These are phyloP conservation scores for Podaxis pistillaris DNA, from an alignment of 768 basidiomycete genomes.

Conservation along the genomic window DNA sequence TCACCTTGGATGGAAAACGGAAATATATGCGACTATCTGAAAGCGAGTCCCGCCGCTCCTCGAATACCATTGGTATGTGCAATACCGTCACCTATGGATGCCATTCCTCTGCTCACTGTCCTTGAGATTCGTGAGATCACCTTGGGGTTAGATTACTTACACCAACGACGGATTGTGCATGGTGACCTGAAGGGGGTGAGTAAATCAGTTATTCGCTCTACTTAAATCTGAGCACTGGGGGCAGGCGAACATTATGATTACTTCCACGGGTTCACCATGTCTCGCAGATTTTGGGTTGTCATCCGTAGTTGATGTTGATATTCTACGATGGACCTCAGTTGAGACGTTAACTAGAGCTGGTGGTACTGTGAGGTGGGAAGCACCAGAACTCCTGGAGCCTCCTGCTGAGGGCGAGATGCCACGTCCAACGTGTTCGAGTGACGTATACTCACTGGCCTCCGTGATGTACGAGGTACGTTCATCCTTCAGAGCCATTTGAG, in stretches of 20 bases:
- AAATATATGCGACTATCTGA: conserved; percentile 11
- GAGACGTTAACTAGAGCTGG: background rate
- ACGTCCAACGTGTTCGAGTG: conserved; percentile 15
- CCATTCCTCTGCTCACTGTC: background rate
- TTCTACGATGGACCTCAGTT: background rate
- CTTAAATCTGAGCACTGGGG: background rate
- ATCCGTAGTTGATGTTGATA: background rate
- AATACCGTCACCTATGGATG: background rate
- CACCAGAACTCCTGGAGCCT: background rate
- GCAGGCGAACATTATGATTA: background rate
- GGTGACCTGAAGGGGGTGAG: conserved; percentile 23
- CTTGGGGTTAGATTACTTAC: conserved; percentile 18
- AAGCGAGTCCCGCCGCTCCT: background rate
- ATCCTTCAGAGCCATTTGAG: no score
- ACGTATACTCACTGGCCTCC: conserved; percentile 41
- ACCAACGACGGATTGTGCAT: conserved; percentile 16
- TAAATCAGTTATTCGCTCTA: background rate
- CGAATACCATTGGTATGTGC: conserved; percentile 1
- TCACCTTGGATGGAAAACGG: conserved; percentile 18
- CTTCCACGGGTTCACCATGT: background rate
- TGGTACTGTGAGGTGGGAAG: conserved; percentile 1
- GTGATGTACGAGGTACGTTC: conserved; percentile 35
- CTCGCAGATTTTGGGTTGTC: conserved; percentile 1
- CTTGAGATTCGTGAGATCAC: background rate
- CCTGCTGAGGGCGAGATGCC: background rate